Percentiles rank a stretch among this genome's conserved stretches.
Evolutionary conservation across 1,139 yeast genomes (phyloP).

Genomic region (Debaryomycetaceae sp.): DNA sequence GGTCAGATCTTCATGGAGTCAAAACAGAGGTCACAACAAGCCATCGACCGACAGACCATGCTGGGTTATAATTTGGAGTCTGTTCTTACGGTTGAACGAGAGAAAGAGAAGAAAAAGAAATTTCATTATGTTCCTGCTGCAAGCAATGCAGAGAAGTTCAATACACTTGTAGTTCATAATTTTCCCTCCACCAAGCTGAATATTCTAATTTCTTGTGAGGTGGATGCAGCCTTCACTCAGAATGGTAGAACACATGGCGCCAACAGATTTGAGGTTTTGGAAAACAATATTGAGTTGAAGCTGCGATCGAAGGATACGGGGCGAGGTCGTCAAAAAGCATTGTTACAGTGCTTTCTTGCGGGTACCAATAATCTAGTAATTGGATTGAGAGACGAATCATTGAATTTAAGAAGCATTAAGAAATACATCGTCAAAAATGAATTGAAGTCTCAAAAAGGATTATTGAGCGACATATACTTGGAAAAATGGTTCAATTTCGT

Average conservation of each 20-base stretch:
- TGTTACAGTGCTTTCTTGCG: slow-evolving; percentile 8
- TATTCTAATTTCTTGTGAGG: slow-evolving; percentile 8
- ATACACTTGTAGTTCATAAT: slow-evolving; percentile 7
- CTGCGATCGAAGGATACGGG: background rate
- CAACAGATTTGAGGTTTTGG: slow-evolving; percentile 1
- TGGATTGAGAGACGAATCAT: slow-evolving; percentile 7
- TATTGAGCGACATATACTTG: slow-evolving; percentile 1
- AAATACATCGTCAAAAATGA: slow-evolving; percentile 2
- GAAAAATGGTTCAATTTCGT: slow-evolving; percentile 9
- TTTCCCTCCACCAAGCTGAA: slow-evolving; percentile 3
- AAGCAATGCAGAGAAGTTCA: slow-evolving; percentile 7
- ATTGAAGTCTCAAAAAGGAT: background rate
- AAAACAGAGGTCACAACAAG: background rate
- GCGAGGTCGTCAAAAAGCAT: slow-evolving; percentile 1
- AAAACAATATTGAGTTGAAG: slow-evolving; percentile 8
- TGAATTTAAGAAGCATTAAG: slow-evolving; percentile 3
- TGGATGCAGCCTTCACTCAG: slow-evolving; percentile 6
- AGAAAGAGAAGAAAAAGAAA: background rate
- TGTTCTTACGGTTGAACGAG: slow-evolving; percentile 3
- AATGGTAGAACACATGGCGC: background rate
- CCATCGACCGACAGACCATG: slow-evolving; percentile 5
- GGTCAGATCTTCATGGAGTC: slow-evolving; percentile 8
- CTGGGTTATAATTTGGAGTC: slow-evolving; percentile 9
- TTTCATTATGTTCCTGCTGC: slow-evolving; percentile 4
- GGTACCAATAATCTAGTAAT: slow-evolving; percentile 6